phyloP scores from a whole-genome alignment of 2,329 filamentous ascomycete species.

The Paecilomyces dactylethromorphus region DNA sequence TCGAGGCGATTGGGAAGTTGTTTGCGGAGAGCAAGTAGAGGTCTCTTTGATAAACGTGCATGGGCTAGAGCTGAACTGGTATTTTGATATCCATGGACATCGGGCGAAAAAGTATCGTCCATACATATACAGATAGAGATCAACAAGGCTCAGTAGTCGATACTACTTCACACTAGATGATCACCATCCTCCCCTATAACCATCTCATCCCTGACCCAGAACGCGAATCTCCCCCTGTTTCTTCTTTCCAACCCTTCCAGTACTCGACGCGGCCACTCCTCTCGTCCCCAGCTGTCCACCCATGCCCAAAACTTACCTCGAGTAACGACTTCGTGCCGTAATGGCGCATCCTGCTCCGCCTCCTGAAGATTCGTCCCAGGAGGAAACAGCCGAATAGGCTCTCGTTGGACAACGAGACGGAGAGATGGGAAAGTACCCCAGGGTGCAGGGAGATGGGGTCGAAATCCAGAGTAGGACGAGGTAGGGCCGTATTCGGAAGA shows the following conservation, averaged over 20 bases:
- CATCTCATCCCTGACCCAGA: conserved; percentile 13
- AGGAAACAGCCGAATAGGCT: conserved; percentile 29
- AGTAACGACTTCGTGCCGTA: conserved; percentile 27
- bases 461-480: conserved; percentile 15
- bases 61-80: background rate
- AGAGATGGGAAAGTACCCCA: conserved; percentile 34
- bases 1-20: conserved; percentile 54
- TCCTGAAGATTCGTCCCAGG: conserved; percentile 24
- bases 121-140: background rate
- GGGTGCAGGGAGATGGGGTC: conserved; percentile 27
- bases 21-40: conserved; percentile 27
- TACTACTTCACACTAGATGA: background rate
- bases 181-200: background rate
- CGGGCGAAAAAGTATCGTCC: background rate
- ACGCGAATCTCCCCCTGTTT: conserved; percentile 21
- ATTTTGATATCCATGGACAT: background rate
- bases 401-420: conserved; percentile 29
- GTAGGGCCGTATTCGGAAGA: conserved; percentile 9
- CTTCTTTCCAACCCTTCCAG: conserved; percentile 18
- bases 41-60: background rate
- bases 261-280: conserved; percentile 20
- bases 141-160: background rate
- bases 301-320: conserved; percentile 29
- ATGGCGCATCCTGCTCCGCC: conserved; percentile 26
- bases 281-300: conserved; percentile 29